A percentile compares a stretch with the other conserved stretches of the same genome.
phyloP scores from a whole-genome alignment of 1,139 yeast genomes.

The Fermentozyma sake region DNA sequence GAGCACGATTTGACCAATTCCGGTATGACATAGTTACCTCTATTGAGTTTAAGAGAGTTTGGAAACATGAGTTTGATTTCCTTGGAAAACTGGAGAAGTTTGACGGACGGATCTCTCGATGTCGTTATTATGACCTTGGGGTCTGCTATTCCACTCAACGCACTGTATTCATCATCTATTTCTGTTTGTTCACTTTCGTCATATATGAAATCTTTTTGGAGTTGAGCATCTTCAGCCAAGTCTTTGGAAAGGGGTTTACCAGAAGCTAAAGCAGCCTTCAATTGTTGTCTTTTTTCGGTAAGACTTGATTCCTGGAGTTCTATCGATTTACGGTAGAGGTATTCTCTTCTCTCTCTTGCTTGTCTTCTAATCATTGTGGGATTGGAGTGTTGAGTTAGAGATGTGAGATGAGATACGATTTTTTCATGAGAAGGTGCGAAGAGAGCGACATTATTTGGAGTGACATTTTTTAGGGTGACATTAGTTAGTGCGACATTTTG shows the following conservation, averaged over 20 bases:
- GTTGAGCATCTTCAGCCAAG: slow-evolving; percentile 76
- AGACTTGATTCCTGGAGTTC: slow-evolving; percentile 86
- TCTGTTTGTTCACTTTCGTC: slow-evolving; percentile 70
- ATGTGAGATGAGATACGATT: slow-evolving; percentile 8
- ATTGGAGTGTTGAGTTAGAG: background rate
- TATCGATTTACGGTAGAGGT: slow-evolving; percentile 80
- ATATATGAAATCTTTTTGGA: slow-evolving; percentile 77
- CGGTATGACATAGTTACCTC: slow-evolving; percentile 90
- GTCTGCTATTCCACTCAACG: slow-evolving; percentile 80
- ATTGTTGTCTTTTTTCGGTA: slow-evolving; percentile 79
- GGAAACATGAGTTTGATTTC: slow-evolving; percentile 89
- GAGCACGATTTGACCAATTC: slow-evolving; percentile 83
- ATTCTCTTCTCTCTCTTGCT: slow-evolving; percentile 94
- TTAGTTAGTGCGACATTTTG: too few relatives aligned
- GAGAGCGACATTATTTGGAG: too few relatives aligned
- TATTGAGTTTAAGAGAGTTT: slow-evolving; percentile 78
- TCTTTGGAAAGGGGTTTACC: slow-evolving; percentile 91
- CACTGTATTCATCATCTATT: slow-evolving; percentile 87
- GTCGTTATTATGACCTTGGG: slow-evolving; percentile 95
- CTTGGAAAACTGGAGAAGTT: slow-evolving; percentile 85
- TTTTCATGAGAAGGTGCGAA: slow-evolving; percentile 1
- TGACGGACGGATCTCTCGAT: slow-evolving; percentile 83
- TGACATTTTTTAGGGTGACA: too few relatives aligned
- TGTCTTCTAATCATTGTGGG: slow-evolving; percentile 68
- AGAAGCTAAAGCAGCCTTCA: slow-evolving; percentile 83